Base-by-base conservation (phyloP, 495 filamentous ascomycete genomes). In the Geoglossum glabrum region DNA sequence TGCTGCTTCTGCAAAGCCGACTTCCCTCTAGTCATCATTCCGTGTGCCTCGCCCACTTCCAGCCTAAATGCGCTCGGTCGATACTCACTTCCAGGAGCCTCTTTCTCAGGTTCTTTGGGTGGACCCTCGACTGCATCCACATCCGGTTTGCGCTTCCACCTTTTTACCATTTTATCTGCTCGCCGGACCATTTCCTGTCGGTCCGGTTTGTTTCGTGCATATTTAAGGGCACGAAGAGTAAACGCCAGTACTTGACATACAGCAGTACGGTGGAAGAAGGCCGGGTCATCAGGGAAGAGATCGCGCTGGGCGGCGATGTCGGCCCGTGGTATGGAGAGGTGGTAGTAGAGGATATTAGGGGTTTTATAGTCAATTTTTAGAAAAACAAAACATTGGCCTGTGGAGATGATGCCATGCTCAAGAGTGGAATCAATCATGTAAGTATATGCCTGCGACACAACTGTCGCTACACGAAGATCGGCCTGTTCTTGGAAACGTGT, bases 161-260 rank as follows among this genome's bases (percentile, higher is more conserved):
- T 34, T 34, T 34, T 11, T 11, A 34, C 31, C 31, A 34, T 34
- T 11, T 34, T 11, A 34, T 11, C 4, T 11, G 31, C 31, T 34
- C 31, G 11, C 31, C 31, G 11, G 31, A 34, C 11, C 31, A 34
- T 34, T 34, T 4, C 31, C 31, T 71, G 65, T 73, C 69, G 75
- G 33, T 68, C 64, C 62, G 66, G 47, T 31, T 23, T 5, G 46
- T 23, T 50, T 28, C 46, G 46, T 28, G 46, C 46, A 10, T 23
- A 23, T 50, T 50, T 23, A 10, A 50, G 46, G 4, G 46, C 69
- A 59, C 71, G 67, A 55, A 78, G 61, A 51, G 66, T 69, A 59
- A 78, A 76, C 38, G 69, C 69, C 59, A 76, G 71, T 51, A 76
- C 68, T 62, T 74, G 69, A 8, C 71, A 70, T 28, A 72, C 65